phyloP scores from a whole-genome alignment of 1,284 basidiomycete species.

The Tranzscheliella williamsii region DNA sequence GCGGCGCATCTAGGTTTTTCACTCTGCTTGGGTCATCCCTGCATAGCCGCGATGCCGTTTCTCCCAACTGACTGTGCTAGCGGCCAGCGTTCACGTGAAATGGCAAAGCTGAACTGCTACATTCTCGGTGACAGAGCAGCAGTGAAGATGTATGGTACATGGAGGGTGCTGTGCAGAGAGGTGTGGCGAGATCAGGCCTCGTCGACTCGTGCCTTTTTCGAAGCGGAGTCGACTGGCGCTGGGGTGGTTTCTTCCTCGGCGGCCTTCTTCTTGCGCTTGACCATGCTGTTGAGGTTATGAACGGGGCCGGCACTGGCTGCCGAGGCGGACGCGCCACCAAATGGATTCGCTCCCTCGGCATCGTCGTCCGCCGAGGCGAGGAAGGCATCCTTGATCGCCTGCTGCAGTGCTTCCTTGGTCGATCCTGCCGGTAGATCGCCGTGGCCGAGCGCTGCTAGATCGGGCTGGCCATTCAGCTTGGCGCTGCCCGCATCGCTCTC shows the following conservation, averaged over 20 bases:
- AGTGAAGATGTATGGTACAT: too few species aligned
- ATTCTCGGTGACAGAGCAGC: too few species aligned
- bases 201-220: slow-evolving; percentile 31
- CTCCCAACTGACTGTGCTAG: too few species aligned
- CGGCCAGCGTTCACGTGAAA: too few species aligned
- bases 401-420: slow-evolving; percentile 46
- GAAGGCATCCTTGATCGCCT: slow-evolving; percentile 57
- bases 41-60: too few species aligned
- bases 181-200: background rate
- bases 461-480: slow-evolving; percentile 39
- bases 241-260: slow-evolving; percentile 5
- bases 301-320: slow-evolving; percentile 28
- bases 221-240: slow-evolving; percentile 3
- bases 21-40: too few species aligned
- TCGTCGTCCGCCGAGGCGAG: slow-evolving; percentile 21
- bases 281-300: slow-evolving; percentile 49
- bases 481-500: slow-evolving; percentile 28
- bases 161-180: background rate
- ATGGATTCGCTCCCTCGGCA: slow-evolving; percentile 7
- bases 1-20: too few species aligned
- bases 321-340: slow-evolving; percentile 12
- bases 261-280: slow-evolving; percentile 52
- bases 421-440: slow-evolving; percentile 9
- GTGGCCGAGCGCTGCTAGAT: slow-evolving; percentile 7
- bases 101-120: too few species aligned